A percentile compares a stretch with the other conserved stretches of the same genome.
These are phyloP conservation scores for Stachybotrys chartarum DNA, from an alignment of 2,329 filamentous ascomycete species.

Conservation along the genomic window DNA sequence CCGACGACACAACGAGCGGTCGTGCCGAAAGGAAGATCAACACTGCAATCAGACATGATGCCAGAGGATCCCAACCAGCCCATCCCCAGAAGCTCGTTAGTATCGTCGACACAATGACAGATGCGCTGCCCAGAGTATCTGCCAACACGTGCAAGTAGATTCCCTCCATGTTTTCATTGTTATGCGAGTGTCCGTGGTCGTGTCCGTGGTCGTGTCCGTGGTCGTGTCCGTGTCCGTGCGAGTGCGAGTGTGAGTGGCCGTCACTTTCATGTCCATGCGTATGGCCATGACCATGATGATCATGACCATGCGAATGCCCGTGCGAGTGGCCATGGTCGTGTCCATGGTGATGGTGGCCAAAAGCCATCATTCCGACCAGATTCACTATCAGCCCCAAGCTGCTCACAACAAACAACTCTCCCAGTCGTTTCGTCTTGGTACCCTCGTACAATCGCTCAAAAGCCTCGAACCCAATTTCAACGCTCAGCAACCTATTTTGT, in stretches of 20 bases:
- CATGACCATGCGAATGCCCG: background rate
- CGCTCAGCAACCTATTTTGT: conserved; percentile 66
- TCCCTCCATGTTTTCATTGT: conserved; percentile 96
- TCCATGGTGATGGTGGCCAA: conserved; percentile 58
- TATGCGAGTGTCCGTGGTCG: conserved; percentile 42
- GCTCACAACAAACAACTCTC: conserved; percentile 85
- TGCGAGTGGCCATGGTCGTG: conserved; percentile 28
- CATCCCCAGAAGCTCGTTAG: conserved; percentile 83
- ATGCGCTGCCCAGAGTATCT: conserved; percentile 88
- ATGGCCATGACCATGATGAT: conserved; percentile 44
- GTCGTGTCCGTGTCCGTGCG: conserved; percentile 32
- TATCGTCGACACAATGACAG: conserved; percentile 86
- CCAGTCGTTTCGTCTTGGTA: conserved; percentile 72
- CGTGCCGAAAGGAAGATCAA: conserved; percentile 90
- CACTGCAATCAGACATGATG: conserved; percentile 86
- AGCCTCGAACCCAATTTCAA: conserved; percentile 94
- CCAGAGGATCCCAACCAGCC: conserved; percentile 90
- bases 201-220: conserved; percentile 34
- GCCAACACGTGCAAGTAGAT: conserved; percentile 95
- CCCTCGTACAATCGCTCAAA: conserved; percentile 81
- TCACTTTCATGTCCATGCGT: conserved; percentile 16
- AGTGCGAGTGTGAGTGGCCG: conserved; percentile 15
- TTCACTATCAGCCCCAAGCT: conserved; percentile 83
- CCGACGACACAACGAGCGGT: conserved; percentile 79
- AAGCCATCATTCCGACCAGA: conserved; percentile 82